These are phyloP conservation scores for Metschnikowia chrysomelidarum DNA, from an alignment of 805 yeast genomes.

Conservation along the genomic window DNA sequence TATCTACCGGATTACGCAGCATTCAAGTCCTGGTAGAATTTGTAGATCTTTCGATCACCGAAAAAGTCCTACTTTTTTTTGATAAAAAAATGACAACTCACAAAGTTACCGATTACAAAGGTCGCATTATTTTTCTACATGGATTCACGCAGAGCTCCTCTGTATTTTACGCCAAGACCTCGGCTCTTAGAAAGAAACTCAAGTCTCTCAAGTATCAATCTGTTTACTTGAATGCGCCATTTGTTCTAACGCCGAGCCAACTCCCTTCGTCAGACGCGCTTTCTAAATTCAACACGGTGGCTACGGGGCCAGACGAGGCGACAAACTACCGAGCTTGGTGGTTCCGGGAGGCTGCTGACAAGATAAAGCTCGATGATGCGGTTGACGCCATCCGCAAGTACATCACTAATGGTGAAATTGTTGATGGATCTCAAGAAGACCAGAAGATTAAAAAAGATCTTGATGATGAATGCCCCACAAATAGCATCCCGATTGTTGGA, in stretches of 20 bases:
- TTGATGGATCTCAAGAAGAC: conserved; percentile 27
- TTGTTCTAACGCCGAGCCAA: conserved; percentile 61
- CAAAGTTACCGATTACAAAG: conserved; percentile 20
- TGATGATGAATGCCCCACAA: neutral
- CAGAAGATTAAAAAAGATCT: conserved; percentile 18
- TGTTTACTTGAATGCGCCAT: conserved; percentile 79
- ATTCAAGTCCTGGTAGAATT: neutral
- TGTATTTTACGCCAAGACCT: conserved; percentile 81
- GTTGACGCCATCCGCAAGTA: conserved; percentile 48
- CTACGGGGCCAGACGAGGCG: conserved; percentile 31
- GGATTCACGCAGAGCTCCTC: conserved; percentile 88
- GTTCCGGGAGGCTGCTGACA: conserved; percentile 51
- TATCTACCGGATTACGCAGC: conserved; percentile 4
- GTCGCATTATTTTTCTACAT: conserved; percentile 78
- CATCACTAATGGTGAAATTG: conserved; percentile 54
- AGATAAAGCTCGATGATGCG: conserved; percentile 46
- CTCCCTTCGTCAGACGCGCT: conserved; percentile 67
- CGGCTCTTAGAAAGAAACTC: conserved; percentile 80
- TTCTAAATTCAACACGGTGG: conserved; percentile 44
- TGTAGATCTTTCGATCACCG: neutral
- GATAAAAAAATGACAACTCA: conserved; percentile 2
- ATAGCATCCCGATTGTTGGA: conserved; percentile 68
- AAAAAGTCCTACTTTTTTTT: neutral
- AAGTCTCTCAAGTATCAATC: conserved; percentile 65
- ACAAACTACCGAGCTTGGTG: conserved; percentile 71